A percentile compares a stretch with the other conserved stretches of the same genome.
These are phyloP conservation scores for Euphorbia lathyris DNA, from an alignment of 345 rosid species.

Conservation along the genomic window DNA sequence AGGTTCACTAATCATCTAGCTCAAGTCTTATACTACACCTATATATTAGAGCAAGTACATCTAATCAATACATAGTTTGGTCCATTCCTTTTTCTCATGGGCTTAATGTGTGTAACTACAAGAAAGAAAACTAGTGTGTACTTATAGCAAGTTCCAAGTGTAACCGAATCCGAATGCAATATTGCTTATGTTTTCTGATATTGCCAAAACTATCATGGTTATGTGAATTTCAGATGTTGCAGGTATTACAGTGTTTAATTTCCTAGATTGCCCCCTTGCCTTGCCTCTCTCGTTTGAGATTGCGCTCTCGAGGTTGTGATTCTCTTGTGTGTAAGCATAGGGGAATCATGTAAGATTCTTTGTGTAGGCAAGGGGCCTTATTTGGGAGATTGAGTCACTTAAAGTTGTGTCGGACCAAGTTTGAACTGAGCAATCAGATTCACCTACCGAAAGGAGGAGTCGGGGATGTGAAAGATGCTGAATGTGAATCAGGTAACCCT, in stretches of 20 bases:
- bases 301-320: neutral
- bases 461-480: too few relatives aligned
- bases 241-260: conserved; percentile 9
- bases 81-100: conserved; percentile 76
- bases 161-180: conserved; percentile 21
- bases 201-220: neutral
- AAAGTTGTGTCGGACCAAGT: too few relatives aligned
- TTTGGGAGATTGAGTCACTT: too few relatives aligned
- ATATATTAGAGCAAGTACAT: conserved; percentile 31
- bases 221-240: conserved; percentile 4
- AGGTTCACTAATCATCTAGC: conserved; percentile 17
- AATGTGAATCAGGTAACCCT: neutral
- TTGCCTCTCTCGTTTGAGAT: neutral
- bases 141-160: conserved; percentile 14
- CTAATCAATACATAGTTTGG: conserved; percentile 50
- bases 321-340: neutral
- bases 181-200: conserved; percentile 11
- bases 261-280: conserved; percentile 2
- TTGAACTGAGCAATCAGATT: neutral
- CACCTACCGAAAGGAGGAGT: neutral
- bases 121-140: conserved; percentile 33
- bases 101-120: conserved; percentile 49
- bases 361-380: too few relatives aligned
- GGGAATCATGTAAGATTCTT: too few relatives aligned
- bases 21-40: conserved; percentile 25